These are phyloP conservation scores for Tilletia horrida DNA, from an alignment of 1,284 basidiomycete species.

Conservation along the genomic window DNA sequence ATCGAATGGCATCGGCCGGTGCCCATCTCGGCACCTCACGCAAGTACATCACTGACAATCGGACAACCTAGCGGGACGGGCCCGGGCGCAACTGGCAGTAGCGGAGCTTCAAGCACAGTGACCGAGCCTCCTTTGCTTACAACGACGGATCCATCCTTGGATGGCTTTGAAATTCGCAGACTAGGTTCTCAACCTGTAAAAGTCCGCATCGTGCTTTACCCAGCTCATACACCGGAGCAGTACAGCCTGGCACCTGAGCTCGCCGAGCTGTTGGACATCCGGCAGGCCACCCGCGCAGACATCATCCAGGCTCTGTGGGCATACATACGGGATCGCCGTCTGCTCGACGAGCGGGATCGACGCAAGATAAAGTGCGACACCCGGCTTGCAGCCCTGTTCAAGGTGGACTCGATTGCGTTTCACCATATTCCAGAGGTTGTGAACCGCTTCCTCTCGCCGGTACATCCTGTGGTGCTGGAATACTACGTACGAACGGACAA, in stretches of 20 bases:
- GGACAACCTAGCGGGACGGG: slow-evolving; percentile 16
- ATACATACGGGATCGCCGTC: slow-evolving; percentile 78
- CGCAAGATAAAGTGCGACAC: slow-evolving; percentile 72
- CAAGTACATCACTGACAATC: slow-evolving; percentile 34
- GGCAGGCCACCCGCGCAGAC: slow-evolving; percentile 79
- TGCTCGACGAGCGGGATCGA: slow-evolving; percentile 86
- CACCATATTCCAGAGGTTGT: slow-evolving; percentile 80
- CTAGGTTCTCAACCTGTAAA: slow-evolving; percentile 75
- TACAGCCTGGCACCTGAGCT: slow-evolving; percentile 78
- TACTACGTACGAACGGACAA: slow-evolving; percentile 61
- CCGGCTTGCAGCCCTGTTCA: slow-evolving; percentile 42
- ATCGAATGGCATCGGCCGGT: slow-evolving; percentile 58
- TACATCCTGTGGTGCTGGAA: slow-evolving; percentile 80
- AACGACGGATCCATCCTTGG: slow-evolving; percentile 56
- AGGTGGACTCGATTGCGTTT: slow-evolving; percentile 67
- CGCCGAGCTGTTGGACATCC: slow-evolving; percentile 71
- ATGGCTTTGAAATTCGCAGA: slow-evolving; percentile 83
- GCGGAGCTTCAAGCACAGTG: slow-evolving; percentile 36
- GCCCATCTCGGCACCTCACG: slow-evolving; percentile 40
- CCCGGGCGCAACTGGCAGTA: slow-evolving; percentile 23
- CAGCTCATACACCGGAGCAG: slow-evolving; percentile 81
- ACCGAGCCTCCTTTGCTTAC: slow-evolving; percentile 45
- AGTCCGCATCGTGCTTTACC: slow-evolving; percentile 73
- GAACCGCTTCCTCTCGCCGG: slow-evolving; percentile 72
- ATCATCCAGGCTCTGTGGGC: slow-evolving; percentile 84